These are phyloP conservation scores for Trematosphaeria pertusa DNA, from an alignment of 2,329 filamentous ascomycete species.

Conservation along the genomic window DNA sequence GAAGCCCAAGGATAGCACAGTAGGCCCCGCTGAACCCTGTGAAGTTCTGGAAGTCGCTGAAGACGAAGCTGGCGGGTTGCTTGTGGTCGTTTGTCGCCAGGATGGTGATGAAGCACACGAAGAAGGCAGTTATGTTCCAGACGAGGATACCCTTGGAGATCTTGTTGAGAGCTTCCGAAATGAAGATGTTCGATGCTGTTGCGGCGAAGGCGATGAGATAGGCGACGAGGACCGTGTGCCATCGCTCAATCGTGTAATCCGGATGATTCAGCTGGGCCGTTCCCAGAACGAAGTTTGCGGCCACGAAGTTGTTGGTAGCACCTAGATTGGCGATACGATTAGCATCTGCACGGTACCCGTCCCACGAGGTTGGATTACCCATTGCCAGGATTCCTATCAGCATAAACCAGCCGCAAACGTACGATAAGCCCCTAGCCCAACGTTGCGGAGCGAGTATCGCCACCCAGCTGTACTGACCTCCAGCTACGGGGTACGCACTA, in stretches of 20 bases:
- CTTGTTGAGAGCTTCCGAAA: constrained; percentile 59
- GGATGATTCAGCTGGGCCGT: constrained; percentile 61
- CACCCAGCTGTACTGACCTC: constrained; percentile 66
- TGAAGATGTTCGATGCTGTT: constrained; percentile 58
- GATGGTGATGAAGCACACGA: constrained; percentile 60
- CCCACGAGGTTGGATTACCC: no score
- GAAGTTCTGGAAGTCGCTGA: constrained; percentile 61
- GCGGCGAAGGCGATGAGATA: constrained; percentile 57
- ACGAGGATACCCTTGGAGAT: constrained; percentile 58
- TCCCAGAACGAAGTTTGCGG: constrained; percentile 63
- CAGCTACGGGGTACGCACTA: constrained; percentile 62
- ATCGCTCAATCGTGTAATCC: constrained; percentile 60
- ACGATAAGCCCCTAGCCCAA: constrained; percentile 45
- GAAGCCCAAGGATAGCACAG: constrained; percentile 60
- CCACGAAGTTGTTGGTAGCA: constrained; percentile 62
- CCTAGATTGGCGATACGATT: no score
- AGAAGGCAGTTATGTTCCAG: constrained; percentile 62
- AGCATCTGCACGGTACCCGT: no score
- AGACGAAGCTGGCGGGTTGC: constrained; percentile 62
- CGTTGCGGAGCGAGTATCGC: constrained; percentile 60
- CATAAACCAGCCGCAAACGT: constrained; percentile 51
- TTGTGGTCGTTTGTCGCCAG: constrained; percentile 62
- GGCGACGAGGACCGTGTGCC: constrained; percentile 63
- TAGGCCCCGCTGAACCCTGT: constrained; percentile 61
- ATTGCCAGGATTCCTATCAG: constrained; percentile 38